Percentiles rank a stretch among this genome's conserved stretches.
phyloP scores from a whole-genome alignment of 805 yeast species.

The Debaryomyces tyrocola region DNA sequence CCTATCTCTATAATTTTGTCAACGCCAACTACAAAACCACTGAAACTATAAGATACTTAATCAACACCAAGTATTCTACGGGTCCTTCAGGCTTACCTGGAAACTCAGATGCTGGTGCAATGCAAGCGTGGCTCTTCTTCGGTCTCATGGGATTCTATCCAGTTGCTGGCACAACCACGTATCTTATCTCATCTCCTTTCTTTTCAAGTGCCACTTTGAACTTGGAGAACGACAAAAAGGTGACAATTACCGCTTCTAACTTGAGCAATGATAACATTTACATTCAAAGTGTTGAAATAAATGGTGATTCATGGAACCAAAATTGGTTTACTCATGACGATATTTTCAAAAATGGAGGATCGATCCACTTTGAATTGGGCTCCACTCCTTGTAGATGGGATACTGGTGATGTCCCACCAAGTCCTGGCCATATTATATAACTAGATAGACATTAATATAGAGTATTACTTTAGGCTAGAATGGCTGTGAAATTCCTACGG shows the following conservation, averaged over 20 bases:
- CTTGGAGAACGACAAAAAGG: slow-evolving; percentile 21
- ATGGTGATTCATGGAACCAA: slow-evolving; percentile 23
- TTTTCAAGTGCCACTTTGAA: slow-evolving; percentile 18
- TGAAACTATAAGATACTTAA: slow-evolving; percentile 26
- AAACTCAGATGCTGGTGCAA: slow-evolving; percentile 39
- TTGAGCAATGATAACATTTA: slow-evolving; percentile 22
- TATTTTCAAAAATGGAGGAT: slow-evolving; percentile 27
- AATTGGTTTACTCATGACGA: slow-evolving; percentile 34
- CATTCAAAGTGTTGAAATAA: slow-evolving; percentile 26
- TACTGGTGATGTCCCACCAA: slow-evolving; percentile 24
- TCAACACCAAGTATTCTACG: slow-evolving; percentile 21
- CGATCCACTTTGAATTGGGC: slow-evolving; percentile 17
- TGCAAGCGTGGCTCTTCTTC: slow-evolving; percentile 38
- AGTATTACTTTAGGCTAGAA: too few relatives aligned
- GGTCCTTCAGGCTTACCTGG: slow-evolving; percentile 35
- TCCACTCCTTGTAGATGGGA: slow-evolving; percentile 21
- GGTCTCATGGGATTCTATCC: slow-evolving; percentile 35
- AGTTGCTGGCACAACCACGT: slow-evolving; percentile 33
- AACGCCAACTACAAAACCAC: slow-evolving; percentile 26
- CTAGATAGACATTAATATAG: not conserved
- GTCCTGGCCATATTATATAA: slow-evolving; percentile 17
- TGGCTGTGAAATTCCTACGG: not conserved
- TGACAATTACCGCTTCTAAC: slow-evolving; percentile 22
- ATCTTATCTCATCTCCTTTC: slow-evolving; percentile 31
- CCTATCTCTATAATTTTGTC: slow-evolving; percentile 31